Percentiles rank a stretch among this genome's conserved stretches.
These are phyloP conservation scores for Piedraia hortae DNA, from an alignment of 2,329 filamentous ascomycete genomes.

Conservation along the genomic window DNA sequence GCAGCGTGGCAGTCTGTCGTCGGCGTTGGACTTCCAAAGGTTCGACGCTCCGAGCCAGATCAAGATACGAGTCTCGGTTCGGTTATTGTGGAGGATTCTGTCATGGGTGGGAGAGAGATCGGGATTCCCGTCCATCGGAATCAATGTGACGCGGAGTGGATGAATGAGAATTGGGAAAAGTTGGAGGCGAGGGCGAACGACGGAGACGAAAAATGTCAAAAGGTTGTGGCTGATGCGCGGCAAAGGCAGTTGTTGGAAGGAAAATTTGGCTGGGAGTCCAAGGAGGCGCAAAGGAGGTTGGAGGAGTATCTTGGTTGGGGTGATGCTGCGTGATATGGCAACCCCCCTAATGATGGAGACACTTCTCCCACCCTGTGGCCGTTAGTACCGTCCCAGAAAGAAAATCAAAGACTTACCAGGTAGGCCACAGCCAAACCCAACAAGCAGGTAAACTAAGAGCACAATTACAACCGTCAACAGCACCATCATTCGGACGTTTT, in stretches of 20 bases:
- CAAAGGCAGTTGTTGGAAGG: constrained; percentile 8
- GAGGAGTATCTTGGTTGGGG: constrained; percentile 10
- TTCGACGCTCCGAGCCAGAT: constrained; percentile 3
- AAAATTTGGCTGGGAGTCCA: constrained; percentile 3
- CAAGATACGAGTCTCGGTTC: constrained; percentile 6
- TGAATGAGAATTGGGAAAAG: constrained; percentile 10
- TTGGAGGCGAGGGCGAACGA: constrained; percentile 12
- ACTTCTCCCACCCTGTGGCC: constrained; percentile 7
- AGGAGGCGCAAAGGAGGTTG: constrained; percentile 4
- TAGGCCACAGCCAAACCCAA: constrained; percentile 45
- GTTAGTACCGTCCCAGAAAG: too few species aligned
- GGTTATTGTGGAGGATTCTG: constrained; percentile 7
- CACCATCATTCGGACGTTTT: constrained; percentile 88
- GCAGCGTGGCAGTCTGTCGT: constrained; percentile 10
- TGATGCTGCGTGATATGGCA: constrained; percentile 4
- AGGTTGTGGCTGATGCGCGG: constrained; percentile 11
- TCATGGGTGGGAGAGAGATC: constrained; percentile 11
- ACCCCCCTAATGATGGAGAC: background rate
- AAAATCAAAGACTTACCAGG: constrained; percentile 26
- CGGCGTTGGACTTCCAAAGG: constrained; percentile 3
- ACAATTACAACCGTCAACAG: constrained; percentile 44
- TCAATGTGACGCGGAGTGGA: constrained; percentile 11
- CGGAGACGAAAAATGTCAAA: constrained; percentile 12
- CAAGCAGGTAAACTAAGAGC: constrained; percentile 42
- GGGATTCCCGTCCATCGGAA: constrained; percentile 10